These are phyloP conservation scores for Mrakiaceae sp. DNA, from an alignment of 1,284 basidiomycete genomes.

Conservation along the genomic window DNA sequence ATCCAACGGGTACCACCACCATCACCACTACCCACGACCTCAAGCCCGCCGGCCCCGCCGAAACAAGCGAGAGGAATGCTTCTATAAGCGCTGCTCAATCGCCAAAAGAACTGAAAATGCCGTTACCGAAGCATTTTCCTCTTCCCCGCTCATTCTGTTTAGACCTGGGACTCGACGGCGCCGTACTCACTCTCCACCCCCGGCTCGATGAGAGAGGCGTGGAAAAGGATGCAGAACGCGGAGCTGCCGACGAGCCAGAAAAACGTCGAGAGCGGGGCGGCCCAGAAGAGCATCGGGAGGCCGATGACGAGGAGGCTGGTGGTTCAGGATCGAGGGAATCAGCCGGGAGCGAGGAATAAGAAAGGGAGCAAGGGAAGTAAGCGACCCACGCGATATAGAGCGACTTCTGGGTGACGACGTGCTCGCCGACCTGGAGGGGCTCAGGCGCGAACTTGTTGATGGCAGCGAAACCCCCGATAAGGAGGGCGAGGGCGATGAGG, in stretches of 20 bases:
- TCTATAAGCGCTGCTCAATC: too few relatives aligned
- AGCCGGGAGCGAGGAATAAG: not conserved
- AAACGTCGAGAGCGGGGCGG: slow-evolving; percentile 34
- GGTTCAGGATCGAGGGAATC: not conserved
- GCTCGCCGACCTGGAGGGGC: slow-evolving; percentile 63
- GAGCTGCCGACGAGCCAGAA: slow-evolving; percentile 37
- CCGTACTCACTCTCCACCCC: slow-evolving; percentile 35
- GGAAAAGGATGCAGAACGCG: slow-evolving; percentile 34
- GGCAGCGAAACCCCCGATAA: slow-evolving; percentile 78
- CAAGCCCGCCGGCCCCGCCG: too few relatives aligned
- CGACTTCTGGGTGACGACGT: slow-evolving; percentile 66
- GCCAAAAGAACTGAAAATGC: too few relatives aligned
- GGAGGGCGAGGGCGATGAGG: slow-evolving; percentile 72
- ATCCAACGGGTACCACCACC: too few relatives aligned
- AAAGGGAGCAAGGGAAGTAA: not conserved
- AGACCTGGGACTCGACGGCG: slow-evolving; percentile 17
- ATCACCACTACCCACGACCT: too few relatives aligned
- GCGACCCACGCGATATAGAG: slow-evolving; percentile 45
- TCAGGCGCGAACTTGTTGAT: slow-evolving; percentile 87
- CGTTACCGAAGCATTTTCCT: too few relatives aligned
- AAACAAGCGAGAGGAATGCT: too few relatives aligned
- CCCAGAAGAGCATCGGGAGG: slow-evolving; percentile 34
- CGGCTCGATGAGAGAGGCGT: slow-evolving; percentile 43
- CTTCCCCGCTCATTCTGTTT: not conserved
- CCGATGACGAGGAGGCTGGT: slow-evolving; percentile 33